A percentile compares a stretch with the other conserved stretches of the same genome.
These are phyloP conservation scores for Polyporus arcularius DNA, from an alignment of 768 basidiomycete genomes.

Conservation along the genomic window DNA sequence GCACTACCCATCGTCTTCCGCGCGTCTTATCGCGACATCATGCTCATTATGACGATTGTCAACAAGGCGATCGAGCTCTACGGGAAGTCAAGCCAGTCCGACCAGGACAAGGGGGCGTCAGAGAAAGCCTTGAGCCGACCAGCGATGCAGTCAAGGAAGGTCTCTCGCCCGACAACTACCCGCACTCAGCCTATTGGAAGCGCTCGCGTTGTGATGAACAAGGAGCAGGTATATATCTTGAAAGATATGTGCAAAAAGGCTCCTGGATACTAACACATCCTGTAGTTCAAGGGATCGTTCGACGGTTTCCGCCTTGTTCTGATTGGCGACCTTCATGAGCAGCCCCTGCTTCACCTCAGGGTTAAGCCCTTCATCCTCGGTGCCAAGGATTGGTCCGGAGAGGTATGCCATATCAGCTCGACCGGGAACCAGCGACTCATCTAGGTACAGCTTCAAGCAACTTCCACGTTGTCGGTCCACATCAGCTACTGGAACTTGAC, in stretches of 20 bases:
- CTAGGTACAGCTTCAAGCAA: conserved; percentile 69
- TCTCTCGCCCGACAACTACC: conserved; percentile 12
- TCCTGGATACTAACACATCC: not conserved
- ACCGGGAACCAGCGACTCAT: not conserved
- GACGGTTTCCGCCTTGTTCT: conserved; percentile 92
- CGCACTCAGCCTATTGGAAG: conserved; percentile 29
- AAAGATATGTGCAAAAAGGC: not conserved
- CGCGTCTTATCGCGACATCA: conserved; percentile 94
- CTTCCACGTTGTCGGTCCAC: conserved; percentile 75
- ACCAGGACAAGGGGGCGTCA: not conserved
- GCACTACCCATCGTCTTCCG: conserved; percentile 86
- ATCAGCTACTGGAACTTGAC: conserved; percentile 96
- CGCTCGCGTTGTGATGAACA: conserved; percentile 62
- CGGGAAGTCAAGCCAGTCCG: conserved; percentile 37
- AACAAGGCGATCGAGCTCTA: conserved; percentile 88
- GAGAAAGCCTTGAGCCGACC: conserved; percentile 2
- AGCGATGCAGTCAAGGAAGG: conserved; percentile 8
- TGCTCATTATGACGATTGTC: conserved; percentile 81
- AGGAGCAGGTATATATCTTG: conserved; percentile 71
- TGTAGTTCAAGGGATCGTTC: conserved; percentile 78
- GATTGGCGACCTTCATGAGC: conserved; percentile 93
- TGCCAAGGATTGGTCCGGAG: conserved; percentile 93
- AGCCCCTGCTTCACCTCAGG: conserved; percentile 89
- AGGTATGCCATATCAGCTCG: conserved; percentile 48
- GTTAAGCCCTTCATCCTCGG: conserved; percentile 81